Conservation (phyloP, 2,329 filamentous ascomycete species). For the Colletotrichum simmondsii region DNA sequence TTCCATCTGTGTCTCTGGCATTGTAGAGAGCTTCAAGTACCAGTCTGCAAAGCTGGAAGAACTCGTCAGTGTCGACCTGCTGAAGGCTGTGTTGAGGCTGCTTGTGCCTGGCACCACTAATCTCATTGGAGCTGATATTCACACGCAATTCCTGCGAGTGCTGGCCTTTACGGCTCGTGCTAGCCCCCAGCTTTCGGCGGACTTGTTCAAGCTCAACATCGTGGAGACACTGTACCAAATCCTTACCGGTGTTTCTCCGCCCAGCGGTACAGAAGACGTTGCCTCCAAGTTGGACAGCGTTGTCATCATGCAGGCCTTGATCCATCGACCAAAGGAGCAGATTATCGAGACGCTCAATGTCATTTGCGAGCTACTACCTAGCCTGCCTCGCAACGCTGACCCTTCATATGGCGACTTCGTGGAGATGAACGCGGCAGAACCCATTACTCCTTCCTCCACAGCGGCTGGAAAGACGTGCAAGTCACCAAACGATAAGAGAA, state of each 20-base stretch:
- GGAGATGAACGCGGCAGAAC: constrained; percentile 54
- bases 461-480: constrained; percentile 56
- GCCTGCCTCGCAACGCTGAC: constrained; percentile 68
- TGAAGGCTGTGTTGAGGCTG: constrained; percentile 86
- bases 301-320: constrained; percentile 97
- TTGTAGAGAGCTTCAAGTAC: constrained; percentile 97
- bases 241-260: constrained; percentile 92
- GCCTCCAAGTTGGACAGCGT: constrained; percentile 93
- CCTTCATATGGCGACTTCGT: constrained; percentile 54
- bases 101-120: constrained; percentile 95
- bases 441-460: constrained; percentile 52
- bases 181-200: constrained; percentile 86
- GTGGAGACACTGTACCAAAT: constrained; percentile 99
- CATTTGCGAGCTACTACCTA: constrained; percentile 92
- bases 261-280: constrained; percentile 79
- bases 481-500: constrained; percentile 79
- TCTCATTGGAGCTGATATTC: constrained; percentile 91
- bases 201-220: constrained; percentile 94
- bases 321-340: constrained; percentile 94
- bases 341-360: constrained; percentile 98
- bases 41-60: constrained; percentile 90
- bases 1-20: constrained; percentile 92
- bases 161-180: constrained; percentile 90
- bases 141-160: constrained; percentile 95
- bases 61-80: constrained; percentile 86